Conservation (phyloP, 2,329 filamentous ascomycete species). For the Pseudopithomyces chartarum region DNA sequence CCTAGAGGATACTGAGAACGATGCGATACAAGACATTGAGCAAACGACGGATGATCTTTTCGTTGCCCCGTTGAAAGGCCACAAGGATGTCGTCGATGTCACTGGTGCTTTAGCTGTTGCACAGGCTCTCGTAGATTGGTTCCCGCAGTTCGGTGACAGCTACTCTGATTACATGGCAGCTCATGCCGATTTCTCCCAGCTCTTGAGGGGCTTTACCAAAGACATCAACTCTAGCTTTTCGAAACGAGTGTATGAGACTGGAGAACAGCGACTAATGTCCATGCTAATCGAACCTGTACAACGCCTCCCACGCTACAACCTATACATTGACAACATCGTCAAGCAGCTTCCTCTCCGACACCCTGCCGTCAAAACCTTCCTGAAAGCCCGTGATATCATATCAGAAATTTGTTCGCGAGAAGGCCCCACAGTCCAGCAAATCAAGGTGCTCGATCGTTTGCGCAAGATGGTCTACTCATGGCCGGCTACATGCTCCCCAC, state of each 20-base stretch:
- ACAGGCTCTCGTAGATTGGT: constrained; percentile 84
- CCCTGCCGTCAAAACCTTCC: constrained; percentile 78
- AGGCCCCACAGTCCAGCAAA: constrained; percentile 69
- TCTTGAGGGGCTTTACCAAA: constrained; percentile 77
- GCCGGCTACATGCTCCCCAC: constrained; percentile 72
- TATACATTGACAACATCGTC: constrained; percentile 95
- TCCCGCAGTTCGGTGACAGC: constrained; percentile 86
- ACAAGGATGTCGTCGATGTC: constrained; percentile 63
- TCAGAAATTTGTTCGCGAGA: constrained; percentile 97
- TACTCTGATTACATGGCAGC: constrained; percentile 93
- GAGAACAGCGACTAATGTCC: constrained; percentile 89
- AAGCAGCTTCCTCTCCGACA: constrained; percentile 84
- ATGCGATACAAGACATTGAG: constrained; percentile 78
- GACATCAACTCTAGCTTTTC: constrained; percentile 82
- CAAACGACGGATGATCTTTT: constrained; percentile 49
- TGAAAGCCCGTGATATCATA: constrained; percentile 90
- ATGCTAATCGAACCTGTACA: constrained; percentile 96
- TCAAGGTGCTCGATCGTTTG: constrained; percentile 74
- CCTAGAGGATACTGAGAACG: constrained; percentile 82
- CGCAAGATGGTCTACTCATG: constrained; percentile 78
- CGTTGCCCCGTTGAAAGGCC: constrained; percentile 39
- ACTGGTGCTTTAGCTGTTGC: constrained; percentile 80
- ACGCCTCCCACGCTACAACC: constrained; percentile 87
- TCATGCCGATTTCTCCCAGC: constrained; percentile 82
- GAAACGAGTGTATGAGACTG: constrained; percentile 77